Evolutionary conservation across 2,329 filamentous ascomycete species (phyloP).

Genomic region (Pseudogymnoascus sp.): DNA sequence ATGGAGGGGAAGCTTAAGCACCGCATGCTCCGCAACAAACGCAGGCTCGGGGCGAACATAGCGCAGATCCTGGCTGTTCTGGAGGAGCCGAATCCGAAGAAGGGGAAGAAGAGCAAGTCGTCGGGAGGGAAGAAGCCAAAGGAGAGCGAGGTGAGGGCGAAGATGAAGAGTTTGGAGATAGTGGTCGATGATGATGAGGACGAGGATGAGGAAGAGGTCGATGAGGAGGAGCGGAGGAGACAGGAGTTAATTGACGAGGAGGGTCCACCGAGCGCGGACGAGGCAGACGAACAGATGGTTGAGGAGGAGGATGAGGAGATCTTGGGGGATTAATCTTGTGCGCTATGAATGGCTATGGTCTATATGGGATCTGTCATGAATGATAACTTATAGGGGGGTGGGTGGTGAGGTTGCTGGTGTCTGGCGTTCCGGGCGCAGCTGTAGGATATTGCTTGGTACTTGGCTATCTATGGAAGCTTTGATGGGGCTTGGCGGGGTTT

Average conservation of each 20-base stretch:
- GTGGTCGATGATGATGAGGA: slow-evolving; percentile 25
- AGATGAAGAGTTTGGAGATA: slow-evolving; percentile 20
- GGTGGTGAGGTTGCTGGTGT: slow-evolving; percentile 4
- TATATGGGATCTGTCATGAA: background rate
- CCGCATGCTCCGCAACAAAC: slow-evolving; percentile 69
- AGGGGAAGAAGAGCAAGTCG: slow-evolving; percentile 27
- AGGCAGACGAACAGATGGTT: slow-evolving; percentile 49
- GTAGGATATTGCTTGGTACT: slow-evolving; percentile 3
- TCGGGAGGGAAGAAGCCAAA: slow-evolving; percentile 34
- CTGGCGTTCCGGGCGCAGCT: slow-evolving; percentile 1
- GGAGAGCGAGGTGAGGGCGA: slow-evolving; percentile 16
- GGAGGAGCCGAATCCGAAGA: slow-evolving; percentile 55
- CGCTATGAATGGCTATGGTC: background rate
- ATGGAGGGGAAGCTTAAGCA: slow-evolving; percentile 56
- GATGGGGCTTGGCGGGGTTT: slow-evolving; percentile 2
- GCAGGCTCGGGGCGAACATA: slow-evolving; percentile 74
- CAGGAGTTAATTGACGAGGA: slow-evolving; percentile 31
- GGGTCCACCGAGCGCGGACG: slow-evolving; percentile 39
- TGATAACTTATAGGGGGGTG: background rate
- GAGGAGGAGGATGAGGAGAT: slow-evolving; percentile 35
- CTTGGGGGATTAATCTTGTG: background rate
- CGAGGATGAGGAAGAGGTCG: slow-evolving; percentile 16
- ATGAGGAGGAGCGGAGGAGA: slow-evolving; percentile 27
- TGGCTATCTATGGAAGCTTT: background rate
- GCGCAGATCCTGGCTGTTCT: slow-evolving; percentile 71